These are phyloP conservation scores for Suhomyces kilbournensis DNA, from an alignment of 805 yeast species.

Conservation along the genomic window DNA sequence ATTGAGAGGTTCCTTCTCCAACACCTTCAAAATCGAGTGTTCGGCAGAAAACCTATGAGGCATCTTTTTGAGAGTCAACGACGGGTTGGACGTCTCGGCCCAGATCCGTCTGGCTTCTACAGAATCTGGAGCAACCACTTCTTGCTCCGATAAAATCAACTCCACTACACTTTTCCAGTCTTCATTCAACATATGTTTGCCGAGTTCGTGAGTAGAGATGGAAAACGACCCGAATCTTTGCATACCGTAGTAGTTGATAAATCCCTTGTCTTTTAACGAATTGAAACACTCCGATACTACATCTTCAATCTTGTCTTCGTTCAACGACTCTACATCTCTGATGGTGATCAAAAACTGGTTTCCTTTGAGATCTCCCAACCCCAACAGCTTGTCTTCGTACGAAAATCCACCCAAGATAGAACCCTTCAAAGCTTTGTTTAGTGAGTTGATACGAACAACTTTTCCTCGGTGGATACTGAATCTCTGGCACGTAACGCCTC, in stretches of 20 bases:
- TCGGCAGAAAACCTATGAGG: constrained; percentile 91
- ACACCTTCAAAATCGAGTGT: constrained; percentile 58
- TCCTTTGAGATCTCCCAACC: constrained; percentile 82
- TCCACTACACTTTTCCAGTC: constrained; percentile 82
- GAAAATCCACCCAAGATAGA: constrained; percentile 74
- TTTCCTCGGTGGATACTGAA: constrained; percentile 66
- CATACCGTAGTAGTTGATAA: constrained; percentile 95
- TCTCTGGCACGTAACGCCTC: constrained; percentile 92
- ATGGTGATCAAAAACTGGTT: constrained; percentile 86
- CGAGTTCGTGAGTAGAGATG: constrained; percentile 84
- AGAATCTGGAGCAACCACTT: constrained; percentile 77
- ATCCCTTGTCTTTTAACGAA: constrained; percentile 66
- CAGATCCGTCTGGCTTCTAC: constrained; percentile 79
- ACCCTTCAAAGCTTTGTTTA: constrained; percentile 77
- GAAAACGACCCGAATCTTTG: constrained; percentile 97
- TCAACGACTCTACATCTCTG: constrained; percentile 56
- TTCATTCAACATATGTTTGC: constrained; percentile 63
- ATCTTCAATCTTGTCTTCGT: constrained; percentile 37
- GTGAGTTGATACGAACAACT: constrained; percentile 68
- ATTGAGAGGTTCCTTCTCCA: constrained; percentile 50
- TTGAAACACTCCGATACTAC: constrained; percentile 51
- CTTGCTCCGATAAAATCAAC: constrained; percentile 80
- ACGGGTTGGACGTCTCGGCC: constrained; percentile 69
- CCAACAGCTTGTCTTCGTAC: constrained; percentile 60
- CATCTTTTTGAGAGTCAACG: constrained; percentile 65